Base-by-base conservation (phyloP, 2,329 filamentous ascomycete genomes). In the Apiospora saccharicola region DNA sequence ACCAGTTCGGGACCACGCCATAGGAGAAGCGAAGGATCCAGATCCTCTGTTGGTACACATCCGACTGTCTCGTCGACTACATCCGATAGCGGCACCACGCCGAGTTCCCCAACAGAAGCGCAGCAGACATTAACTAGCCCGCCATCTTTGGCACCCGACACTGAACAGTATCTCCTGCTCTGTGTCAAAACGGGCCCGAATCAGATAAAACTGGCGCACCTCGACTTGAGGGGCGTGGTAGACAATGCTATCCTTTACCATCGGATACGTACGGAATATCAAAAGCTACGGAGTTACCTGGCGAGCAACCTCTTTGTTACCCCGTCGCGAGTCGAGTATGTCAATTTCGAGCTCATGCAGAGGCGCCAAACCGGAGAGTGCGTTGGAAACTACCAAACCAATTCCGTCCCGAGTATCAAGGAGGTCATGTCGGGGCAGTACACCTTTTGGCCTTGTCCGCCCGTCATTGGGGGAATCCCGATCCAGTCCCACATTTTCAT, bases 401-500 rank as follows among this genome's bases (percentile, higher is more conserved):
- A 74, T 57, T 75, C 75, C 0, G 75, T 76, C 7, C 76, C 76
- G 4, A 69, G 71, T 4, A 37, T 43, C 2, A 70, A 71, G 1
- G 73, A 77, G 57, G 71, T 77, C 4, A 22, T 68, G 12, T 71
- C 41, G 3, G 68, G 44, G 22, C 71, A 75, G 61, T 77, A 76
- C 64, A 44, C 70, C 7, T 74, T 75, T 49, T 67, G 37, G 3
- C 75, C 75, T 3, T 77, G 73, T 26, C 76, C 75, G 0, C 75
- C 76, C 19, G 47, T 19, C 4, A 71, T 75, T 12, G 73, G 74
- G 1, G 5, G 34, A 2, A 10, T 76, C 14, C 76, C 76, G 2
- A 71, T 77, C 3, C 73, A 73, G 7, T 71, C 74, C 16, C 73
- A 77, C 53, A 68, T 77, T 22, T 77, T 77, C 41, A 77, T 77